Conservation (phyloP, 1,139 yeast species). For the Casaregolazyma suthepensis region DNA sequence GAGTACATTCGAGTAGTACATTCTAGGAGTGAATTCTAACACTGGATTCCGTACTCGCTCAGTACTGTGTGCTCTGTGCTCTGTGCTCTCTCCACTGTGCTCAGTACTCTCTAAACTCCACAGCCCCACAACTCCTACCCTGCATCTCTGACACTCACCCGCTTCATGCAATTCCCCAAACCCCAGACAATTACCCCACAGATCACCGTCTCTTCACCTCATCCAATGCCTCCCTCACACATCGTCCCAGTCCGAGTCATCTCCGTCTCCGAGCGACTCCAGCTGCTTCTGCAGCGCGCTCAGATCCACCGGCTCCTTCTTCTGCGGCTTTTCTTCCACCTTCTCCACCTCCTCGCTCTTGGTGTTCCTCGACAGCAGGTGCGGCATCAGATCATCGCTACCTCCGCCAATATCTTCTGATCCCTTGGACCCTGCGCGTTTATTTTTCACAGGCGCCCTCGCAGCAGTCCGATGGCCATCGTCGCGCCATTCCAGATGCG, state of each 20-base stretch:
- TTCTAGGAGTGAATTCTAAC: no score
- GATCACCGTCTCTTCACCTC: not conserved
- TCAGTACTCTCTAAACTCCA: no score
- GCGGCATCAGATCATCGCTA: not conserved
- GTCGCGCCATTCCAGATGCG: constrained; percentile 1
- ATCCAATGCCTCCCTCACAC: not conserved
- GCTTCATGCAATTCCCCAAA: no score
- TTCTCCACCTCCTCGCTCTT: not conserved
- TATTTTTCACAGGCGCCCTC: not conserved
- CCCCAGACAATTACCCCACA: no score
- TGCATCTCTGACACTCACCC: no score
- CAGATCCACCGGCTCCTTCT: not conserved
- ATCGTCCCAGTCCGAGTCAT: constrained; percentile 3
- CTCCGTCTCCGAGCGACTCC: constrained; percentile 1
- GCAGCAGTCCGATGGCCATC: not conserved
- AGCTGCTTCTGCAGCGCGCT: constrained; percentile 1
- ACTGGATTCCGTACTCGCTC: no score
- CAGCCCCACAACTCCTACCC: no score
- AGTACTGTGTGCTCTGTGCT: no score
- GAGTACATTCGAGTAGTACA: no score
- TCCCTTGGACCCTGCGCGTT: not conserved
- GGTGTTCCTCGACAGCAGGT: not conserved
- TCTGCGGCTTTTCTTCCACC: not conserved
- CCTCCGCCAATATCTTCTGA: not conserved
- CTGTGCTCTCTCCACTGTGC: no score